Conservation (phyloP, 495 filamentous ascomycete genomes). For the Lasiosphaeria hispida region DNA sequence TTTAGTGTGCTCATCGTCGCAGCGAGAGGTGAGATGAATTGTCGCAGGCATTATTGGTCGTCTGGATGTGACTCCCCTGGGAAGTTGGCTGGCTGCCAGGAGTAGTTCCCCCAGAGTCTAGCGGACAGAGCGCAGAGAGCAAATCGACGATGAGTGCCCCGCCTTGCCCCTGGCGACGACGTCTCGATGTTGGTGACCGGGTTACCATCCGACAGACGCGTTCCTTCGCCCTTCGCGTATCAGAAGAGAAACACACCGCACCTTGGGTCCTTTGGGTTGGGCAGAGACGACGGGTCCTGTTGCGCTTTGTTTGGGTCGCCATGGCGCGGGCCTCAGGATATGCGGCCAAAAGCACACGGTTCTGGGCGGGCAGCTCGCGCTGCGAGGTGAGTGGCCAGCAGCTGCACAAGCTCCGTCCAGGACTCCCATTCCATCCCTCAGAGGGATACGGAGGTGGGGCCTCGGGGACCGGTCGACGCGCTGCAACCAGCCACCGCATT, state of each 20-base stretch:
- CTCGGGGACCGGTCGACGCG: slow-evolving; percentile 20
- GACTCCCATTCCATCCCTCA: slow-evolving; percentile 2
- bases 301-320: slow-evolving; percentile 29
- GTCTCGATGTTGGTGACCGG: slow-evolving; percentile 11
- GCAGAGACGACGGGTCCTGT: slow-evolving; percentile 22
- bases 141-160: slow-evolving; percentile 3
- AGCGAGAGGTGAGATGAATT: slow-evolving; percentile 19
- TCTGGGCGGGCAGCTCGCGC: slow-evolving; percentile 21
- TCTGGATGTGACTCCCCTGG: not conserved
- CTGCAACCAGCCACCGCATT: slow-evolving; percentile 35
- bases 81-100: slow-evolving; percentile 5
- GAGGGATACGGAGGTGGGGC: slow-evolving; percentile 16
- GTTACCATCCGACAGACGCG: slow-evolving; percentile 28
- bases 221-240: slow-evolving; percentile 33
- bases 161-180: slow-evolving; percentile 7
- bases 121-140: slow-evolving; percentile 3
- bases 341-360: slow-evolving; percentile 36
- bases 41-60: slow-evolving; percentile 23
- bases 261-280: slow-evolving; percentile 27
- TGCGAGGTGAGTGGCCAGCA: slow-evolving; percentile 28
- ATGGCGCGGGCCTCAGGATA: slow-evolving; percentile 36
- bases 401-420: slow-evolving; percentile 23
- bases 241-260: slow-evolving; percentile 32
- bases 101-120: slow-evolving; percentile 5
- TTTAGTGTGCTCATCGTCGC: not conserved